Evolutionary conservation across 306 rosid genomes (phyloP).

Genomic region (Clitoria ternatea): DNA sequence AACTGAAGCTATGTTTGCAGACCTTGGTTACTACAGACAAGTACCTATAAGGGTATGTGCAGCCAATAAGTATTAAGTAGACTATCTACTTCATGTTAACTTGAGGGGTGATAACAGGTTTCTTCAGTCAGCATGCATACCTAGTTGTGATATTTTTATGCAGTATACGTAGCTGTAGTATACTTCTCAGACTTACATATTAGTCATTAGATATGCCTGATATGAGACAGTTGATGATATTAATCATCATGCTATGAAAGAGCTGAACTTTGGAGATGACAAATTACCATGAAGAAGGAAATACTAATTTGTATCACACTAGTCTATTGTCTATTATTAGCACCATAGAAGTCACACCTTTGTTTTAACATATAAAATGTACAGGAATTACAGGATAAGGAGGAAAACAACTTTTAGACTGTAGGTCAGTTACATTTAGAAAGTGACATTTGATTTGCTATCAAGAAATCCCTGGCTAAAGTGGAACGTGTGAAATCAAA

Average conservation of each 20-base stretch:
- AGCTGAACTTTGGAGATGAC: constrained; percentile 7
- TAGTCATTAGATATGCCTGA: constrained; percentile 16
- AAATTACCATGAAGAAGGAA: not conserved
- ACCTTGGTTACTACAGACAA: constrained; percentile 66
- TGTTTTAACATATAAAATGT: not conserved
- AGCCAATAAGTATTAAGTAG: constrained; percentile 22
- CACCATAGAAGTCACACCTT: constrained; percentile 10
- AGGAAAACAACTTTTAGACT: constrained; percentile 8
- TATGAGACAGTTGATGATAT: constrained; percentile 3
- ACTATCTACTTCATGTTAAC: constrained; percentile 13
- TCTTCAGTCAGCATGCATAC: constrained; percentile 2
- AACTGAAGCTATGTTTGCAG: constrained; percentile 77
- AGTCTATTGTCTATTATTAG: not conserved
- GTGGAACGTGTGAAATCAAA: constrained; percentile 5
- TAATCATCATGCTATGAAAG: constrained; percentile 5
- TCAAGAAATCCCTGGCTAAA: constrained; percentile 9
- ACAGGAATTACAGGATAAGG: not conserved
- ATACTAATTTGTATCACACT: constrained; percentile 23
- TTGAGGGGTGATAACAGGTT: constrained; percentile 20
- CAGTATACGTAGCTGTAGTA: not conserved
- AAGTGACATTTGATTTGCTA: constrained; percentile 3
- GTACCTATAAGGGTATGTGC: constrained; percentile 71
- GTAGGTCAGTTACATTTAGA: constrained; percentile 4
- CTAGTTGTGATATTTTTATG: too few relatives aligned
- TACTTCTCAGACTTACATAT: constrained; percentile 12